Evolutionary conservation across 495 filamentous ascomycete species (phyloP).

Genomic region (Hypoxylon subgilvum): DNA sequence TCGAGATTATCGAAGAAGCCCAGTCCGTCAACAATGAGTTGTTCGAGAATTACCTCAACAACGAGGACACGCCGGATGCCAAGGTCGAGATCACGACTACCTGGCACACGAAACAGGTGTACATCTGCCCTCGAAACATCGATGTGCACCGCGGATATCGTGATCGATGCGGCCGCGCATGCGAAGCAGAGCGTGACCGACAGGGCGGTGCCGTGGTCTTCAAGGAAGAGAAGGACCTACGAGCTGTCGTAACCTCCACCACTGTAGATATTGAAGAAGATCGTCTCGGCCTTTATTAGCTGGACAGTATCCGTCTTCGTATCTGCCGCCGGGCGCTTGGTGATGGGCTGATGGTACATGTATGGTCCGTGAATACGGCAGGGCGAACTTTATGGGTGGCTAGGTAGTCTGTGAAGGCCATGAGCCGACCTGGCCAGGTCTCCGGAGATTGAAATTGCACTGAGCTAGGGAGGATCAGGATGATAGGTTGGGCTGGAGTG

Average conservation of each 20-base stretch:
- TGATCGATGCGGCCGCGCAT: conserved; percentile 3
- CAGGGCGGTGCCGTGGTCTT: neutral
- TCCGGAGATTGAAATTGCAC: too few relatives aligned
- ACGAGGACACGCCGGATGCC: neutral
- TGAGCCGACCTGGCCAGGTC: too few relatives aligned
- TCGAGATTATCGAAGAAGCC: neutral
- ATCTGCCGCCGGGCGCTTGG: too few relatives aligned
- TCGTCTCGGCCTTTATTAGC: too few relatives aligned
- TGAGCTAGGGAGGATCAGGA: too few relatives aligned
- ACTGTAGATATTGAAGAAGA: neutral
- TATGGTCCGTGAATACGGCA: too few relatives aligned
- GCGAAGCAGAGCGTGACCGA: neutral
- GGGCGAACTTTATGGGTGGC: too few relatives aligned
- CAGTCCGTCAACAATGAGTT: too few relatives aligned
- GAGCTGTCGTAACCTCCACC: conserved; percentile 5
- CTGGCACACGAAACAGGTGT: conserved; percentile 1
- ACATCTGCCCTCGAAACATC: conserved; percentile 14
- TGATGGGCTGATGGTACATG: too few relatives aligned
- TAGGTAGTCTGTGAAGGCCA: too few relatives aligned
- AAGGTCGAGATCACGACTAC: conserved; percentile 1
- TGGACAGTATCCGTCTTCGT: too few relatives aligned
- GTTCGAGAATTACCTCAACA: neutral
- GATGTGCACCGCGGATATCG: neutral
- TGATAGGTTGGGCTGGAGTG: too few relatives aligned
- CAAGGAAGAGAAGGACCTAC: neutral